A percentile compares a stretch with the other conserved stretches of the same genome.
Conservation (phyloP, 257 asterid genomes). For the Solanum chmielewskii region DNA sequence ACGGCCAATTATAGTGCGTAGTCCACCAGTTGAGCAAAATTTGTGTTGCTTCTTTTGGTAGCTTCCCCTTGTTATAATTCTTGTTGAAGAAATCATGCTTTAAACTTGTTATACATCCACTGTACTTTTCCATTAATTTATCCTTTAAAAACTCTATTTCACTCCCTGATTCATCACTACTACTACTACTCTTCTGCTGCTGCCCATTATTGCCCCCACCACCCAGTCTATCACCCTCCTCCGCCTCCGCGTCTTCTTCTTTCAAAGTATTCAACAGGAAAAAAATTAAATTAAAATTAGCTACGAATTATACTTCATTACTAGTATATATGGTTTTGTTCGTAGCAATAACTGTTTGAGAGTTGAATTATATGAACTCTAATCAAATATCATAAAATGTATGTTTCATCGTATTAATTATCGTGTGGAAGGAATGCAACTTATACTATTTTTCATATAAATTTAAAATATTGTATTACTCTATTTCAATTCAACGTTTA, state of each 20-base stretch:
- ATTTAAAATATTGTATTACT: neutral
- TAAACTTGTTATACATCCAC: constrained; percentile 4
- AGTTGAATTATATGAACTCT: too few relatives aligned
- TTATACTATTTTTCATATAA: neutral
- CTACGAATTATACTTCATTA: neutral
- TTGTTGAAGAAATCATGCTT: constrained; percentile 2
- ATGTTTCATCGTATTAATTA: too few relatives aligned
- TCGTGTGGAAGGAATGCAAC: neutral
- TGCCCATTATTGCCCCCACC: neutral
- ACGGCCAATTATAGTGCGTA: constrained; percentile 8
- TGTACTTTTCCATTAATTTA: neutral
- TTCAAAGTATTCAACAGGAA: neutral
- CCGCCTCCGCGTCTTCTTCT: neutral
- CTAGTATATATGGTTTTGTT: neutral
- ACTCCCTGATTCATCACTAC: neutral
- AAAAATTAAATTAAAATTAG: neutral
- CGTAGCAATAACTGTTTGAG: neutral
- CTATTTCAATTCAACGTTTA: neutral
- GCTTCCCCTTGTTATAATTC: constrained; percentile 3
- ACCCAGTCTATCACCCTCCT: neutral
- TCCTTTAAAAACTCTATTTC: neutral
- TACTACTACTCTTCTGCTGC: neutral
- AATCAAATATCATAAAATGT: too few relatives aligned
- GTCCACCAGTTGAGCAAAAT: constrained; percentile 4
- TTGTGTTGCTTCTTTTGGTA: constrained; percentile 5